These are phyloP conservation scores for Solanum aculeatissimum DNA, from an alignment of 305 asterid genomes.

Conservation along the genomic window DNA sequence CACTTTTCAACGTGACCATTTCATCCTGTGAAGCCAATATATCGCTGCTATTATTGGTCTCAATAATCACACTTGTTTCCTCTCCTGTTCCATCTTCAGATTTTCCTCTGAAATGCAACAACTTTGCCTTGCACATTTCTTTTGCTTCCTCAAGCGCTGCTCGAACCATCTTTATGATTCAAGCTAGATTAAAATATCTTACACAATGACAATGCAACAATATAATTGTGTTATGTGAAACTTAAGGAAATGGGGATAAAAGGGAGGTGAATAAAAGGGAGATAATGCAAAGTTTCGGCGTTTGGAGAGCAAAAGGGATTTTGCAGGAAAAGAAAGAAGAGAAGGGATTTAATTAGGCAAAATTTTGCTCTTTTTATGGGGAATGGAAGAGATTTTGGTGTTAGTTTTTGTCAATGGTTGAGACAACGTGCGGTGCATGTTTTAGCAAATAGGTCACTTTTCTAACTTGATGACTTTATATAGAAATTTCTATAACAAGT, in stretches of 20 bases:
- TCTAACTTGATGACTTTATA: not conserved
- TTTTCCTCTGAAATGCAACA: slow-evolving; percentile 28
- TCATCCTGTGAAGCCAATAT: slow-evolving; percentile 8
- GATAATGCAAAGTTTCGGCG: not conserved
- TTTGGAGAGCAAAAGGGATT: not conserved
- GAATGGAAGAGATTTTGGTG: slow-evolving; percentile 3
- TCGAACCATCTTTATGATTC: slow-evolving; percentile 21
- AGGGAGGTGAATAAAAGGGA: not conserved
- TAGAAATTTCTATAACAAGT: not conserved
- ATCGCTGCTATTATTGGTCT: not conserved
- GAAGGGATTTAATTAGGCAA: not conserved
- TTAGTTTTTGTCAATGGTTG: slow-evolving; percentile 1
- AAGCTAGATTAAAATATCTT: not conserved
- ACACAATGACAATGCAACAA: not conserved
- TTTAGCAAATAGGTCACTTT: slow-evolving; percentile 3
- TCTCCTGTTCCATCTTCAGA: slow-evolving; percentile 18
- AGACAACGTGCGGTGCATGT: slow-evolving; percentile 29
- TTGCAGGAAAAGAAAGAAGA: not conserved
- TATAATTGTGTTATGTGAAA: not conserved
- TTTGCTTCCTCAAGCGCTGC: slow-evolving; percentile 14
- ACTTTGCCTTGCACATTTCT: slow-evolving; percentile 21
- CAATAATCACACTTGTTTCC: slow-evolving; percentile 12
- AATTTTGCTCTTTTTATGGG: slow-evolving; percentile 2
- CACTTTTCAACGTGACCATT: slow-evolving; percentile 8
- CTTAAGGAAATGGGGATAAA: not conserved